Percentiles rank a stretch among this genome's conserved stretches.
These are phyloP conservation scores for Candida corydali DNA, from an alignment of 805 yeast genomes.

Conservation along the genomic window DNA sequence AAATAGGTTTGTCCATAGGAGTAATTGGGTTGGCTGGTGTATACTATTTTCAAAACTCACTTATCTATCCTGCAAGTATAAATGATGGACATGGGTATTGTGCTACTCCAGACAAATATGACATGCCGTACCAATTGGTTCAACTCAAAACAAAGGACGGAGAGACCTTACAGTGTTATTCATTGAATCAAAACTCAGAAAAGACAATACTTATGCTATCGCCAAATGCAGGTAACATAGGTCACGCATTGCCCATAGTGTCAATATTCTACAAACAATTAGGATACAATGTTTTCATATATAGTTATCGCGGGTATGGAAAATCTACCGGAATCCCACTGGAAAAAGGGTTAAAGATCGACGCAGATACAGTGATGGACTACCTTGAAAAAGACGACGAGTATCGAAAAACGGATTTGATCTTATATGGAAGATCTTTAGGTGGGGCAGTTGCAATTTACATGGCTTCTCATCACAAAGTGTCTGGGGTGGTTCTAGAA, in stretches of 20 bases:
- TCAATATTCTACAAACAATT: constrained; percentile 57
- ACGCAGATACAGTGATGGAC: constrained; percentile 69
- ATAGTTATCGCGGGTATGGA: constrained; percentile 92
- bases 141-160: constrained; percentile 66
- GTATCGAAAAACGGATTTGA: constrained; percentile 47
- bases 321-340: constrained; percentile 68
- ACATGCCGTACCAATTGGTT: constrained; percentile 58
- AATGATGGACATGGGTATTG: constrained; percentile 71
- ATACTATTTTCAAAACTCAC: constrained; percentile 55
- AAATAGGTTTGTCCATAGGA: constrained; percentile 42
- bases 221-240: constrained; percentile 97
- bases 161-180: constrained; percentile 60
- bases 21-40: constrained; percentile 46
- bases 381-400: constrained; percentile 52
- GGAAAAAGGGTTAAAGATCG: constrained; percentile 77
- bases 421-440: constrained; percentile 82
- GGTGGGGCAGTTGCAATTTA: constrained; percentile 95
- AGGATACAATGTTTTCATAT: constrained; percentile 74
- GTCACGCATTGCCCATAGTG: constrained; percentile 81
- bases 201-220: constrained; percentile 76
- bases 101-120: constrained; percentile 72
- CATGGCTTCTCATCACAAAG: constrained; percentile 56
- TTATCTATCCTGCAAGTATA: constrained; percentile 81
- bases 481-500: constrained; percentile 72
- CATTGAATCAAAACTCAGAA: constrained; percentile 52